These are phyloP conservation scores for Trichoderma reesei DNA, from an alignment of 495 filamentous ascomycete species.

Conservation along the genomic window DNA sequence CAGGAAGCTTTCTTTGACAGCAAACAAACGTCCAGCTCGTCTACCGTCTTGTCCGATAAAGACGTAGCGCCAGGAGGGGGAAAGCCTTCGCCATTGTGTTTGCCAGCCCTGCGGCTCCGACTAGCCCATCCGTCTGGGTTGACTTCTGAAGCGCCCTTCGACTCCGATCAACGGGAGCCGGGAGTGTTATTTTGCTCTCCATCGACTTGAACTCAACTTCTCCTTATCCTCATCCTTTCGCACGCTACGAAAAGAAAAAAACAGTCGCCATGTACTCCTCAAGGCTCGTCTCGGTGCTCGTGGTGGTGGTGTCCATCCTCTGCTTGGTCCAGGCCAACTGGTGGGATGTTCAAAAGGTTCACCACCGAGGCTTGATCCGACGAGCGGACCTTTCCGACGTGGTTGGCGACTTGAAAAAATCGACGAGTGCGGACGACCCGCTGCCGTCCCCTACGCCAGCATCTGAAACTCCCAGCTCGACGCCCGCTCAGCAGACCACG, in stretches of 20 bases:
- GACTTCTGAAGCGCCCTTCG: neutral
- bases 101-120: neutral
- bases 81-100: neutral
- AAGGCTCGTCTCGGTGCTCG: neutral
- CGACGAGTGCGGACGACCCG: neutral
- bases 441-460: neutral
- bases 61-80: neutral
- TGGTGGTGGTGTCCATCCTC: neutral
- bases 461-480: neutral
- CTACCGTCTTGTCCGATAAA: neutral
- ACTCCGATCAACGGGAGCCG: neutral
- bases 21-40: neutral
- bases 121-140: neutral
- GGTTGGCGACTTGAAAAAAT: neutral
- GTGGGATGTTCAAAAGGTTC: neutral
- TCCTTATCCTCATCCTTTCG: neutral
- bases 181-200: neutral
- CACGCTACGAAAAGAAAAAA: neutral
- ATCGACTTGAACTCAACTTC: neutral
- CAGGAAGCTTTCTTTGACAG: neutral
- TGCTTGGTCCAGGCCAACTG: neutral
- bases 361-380: neutral
- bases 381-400: neutral
- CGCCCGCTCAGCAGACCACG: neutral
- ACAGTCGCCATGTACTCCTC: slow-evolving; percentile 5